Evolutionary conservation across 78 protist genomes (phyloP).

Genomic region (Creolimax fragrantissima): DNA sequence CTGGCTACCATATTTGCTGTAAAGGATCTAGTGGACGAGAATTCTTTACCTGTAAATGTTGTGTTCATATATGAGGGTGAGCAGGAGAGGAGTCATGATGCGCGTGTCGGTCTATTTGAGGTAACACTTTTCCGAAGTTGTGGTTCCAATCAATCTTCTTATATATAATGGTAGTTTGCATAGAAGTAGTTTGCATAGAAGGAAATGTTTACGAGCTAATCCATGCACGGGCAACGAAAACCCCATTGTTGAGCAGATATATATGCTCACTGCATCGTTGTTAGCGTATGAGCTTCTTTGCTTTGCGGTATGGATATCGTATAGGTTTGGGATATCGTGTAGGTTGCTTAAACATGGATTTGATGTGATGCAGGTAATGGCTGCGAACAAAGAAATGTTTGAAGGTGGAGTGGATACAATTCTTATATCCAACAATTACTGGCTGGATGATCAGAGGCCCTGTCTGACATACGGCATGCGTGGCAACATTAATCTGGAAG

Average conservation of each 20-base stretch:
- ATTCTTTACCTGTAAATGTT: neutral
- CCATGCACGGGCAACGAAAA: no score
- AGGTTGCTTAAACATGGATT: no score
- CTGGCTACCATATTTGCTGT: slow-evolving; percentile 25
- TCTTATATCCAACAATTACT: slow-evolving; percentile 26
- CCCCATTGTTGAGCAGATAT: no score
- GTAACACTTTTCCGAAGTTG: neutral
- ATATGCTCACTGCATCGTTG: no score
- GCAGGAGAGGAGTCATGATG: slow-evolving; percentile 2
- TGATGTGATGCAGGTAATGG: no score
- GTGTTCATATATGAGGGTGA: slow-evolving; percentile 34
- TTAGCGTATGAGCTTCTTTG: no score
- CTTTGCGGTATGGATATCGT: no score
- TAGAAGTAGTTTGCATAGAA: no score
- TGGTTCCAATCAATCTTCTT: no score
- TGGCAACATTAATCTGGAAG: slow-evolving; percentile 30
- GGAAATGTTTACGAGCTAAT: no score
- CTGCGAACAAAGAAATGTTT: neutral
- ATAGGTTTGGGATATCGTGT: no score
- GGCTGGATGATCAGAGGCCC: slow-evolving; percentile 42
- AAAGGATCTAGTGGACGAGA: neutral
- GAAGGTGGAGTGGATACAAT: neutral
- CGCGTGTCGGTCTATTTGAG: neutral
- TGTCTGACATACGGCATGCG: slow-evolving; percentile 47
- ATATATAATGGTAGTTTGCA: no score